Conservation (phyloP, 306 rosid genomes). For the Arachis hypogaea region DNA sequence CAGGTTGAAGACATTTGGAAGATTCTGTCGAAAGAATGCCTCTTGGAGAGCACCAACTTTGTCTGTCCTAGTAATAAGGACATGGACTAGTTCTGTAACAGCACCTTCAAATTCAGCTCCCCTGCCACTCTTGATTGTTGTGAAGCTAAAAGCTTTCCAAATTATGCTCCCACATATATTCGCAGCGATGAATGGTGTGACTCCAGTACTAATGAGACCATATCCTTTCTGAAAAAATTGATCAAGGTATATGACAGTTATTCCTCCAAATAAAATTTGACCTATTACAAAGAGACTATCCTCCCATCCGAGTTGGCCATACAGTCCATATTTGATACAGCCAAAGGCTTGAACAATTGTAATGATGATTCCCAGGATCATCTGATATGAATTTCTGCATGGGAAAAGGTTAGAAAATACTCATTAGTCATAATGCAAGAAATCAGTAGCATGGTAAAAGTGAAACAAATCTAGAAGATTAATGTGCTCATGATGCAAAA, state of each 20-base stretch:
- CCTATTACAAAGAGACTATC: slow-evolving; percentile 75
- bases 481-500: neutral
- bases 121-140: slow-evolving; percentile 60
- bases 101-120: slow-evolving; percentile 74
- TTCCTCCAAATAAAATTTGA: slow-evolving; percentile 80
- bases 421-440: neutral
- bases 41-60: slow-evolving; percentile 63
- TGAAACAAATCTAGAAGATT: neutral
- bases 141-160: slow-evolving; percentile 67
- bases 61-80: slow-evolving; percentile 53
- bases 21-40: slow-evolving; percentile 66
- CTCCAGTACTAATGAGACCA: slow-evolving; percentile 81
- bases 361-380: slow-evolving; percentile 76
- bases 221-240: slow-evolving; percentile 86
- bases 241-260: slow-evolving; percentile 78
- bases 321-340: slow-evolving; percentile 78
- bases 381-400: slow-evolving; percentile 72
- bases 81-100: slow-evolving; percentile 59
- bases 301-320: slow-evolving; percentile 84
- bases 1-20: slow-evolving; percentile 60
- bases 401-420: neutral
- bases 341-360: slow-evolving; percentile 85
- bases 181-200: slow-evolving; percentile 77
- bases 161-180: slow-evolving; percentile 71
- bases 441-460: neutral